A percentile compares a stretch with the other conserved stretches of the same genome.
phyloP scores from a whole-genome alignment of 768 basidiomycete genomes.

The Thelephora aurantiotincta region DNA sequence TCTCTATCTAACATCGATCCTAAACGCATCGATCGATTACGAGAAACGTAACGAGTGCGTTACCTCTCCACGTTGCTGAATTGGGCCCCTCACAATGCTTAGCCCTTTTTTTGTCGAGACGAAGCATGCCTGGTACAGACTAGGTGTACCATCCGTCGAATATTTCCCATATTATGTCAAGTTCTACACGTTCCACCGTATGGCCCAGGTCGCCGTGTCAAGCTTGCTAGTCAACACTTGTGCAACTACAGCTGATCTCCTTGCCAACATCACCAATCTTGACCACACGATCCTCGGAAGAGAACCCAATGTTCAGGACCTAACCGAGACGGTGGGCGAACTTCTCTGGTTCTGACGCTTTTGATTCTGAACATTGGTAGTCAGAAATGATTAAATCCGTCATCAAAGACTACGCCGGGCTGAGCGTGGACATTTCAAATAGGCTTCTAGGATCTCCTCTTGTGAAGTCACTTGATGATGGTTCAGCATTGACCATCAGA shows the following conservation, averaged over 20 bases:
- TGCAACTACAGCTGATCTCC: constrained; percentile 21
- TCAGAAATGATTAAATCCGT: neutral
- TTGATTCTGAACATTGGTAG: neutral
- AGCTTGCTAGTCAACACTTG: constrained; percentile 18
- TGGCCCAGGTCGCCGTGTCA: constrained; percentile 35
- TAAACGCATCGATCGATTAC: constrained; percentile 38
- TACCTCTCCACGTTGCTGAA: constrained; percentile 2
- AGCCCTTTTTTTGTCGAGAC: constrained; percentile 62
- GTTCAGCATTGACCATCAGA: too few relatives aligned
- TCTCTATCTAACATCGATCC: constrained; percentile 32
- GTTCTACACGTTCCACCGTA: constrained; percentile 36
- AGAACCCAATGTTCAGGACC: neutral
- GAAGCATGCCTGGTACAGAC: constrained; percentile 44
- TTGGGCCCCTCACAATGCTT: constrained; percentile 2
- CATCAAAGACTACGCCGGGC: neutral
- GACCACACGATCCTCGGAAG: constrained; percentile 3
- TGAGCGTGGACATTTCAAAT: neutral
- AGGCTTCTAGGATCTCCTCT: neutral
- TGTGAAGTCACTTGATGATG: neutral
- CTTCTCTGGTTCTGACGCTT: neutral
- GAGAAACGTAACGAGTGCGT: constrained; percentile 35
- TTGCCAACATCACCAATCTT: constrained; percentile 14
- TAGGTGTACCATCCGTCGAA: constrained; percentile 28
- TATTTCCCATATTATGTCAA: constrained; percentile 30
- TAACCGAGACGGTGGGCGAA: neutral